phyloP scores from a whole-genome alignment of 2,329 filamentous ascomycete genomes.

The Aureobasidium sp. region DNA sequence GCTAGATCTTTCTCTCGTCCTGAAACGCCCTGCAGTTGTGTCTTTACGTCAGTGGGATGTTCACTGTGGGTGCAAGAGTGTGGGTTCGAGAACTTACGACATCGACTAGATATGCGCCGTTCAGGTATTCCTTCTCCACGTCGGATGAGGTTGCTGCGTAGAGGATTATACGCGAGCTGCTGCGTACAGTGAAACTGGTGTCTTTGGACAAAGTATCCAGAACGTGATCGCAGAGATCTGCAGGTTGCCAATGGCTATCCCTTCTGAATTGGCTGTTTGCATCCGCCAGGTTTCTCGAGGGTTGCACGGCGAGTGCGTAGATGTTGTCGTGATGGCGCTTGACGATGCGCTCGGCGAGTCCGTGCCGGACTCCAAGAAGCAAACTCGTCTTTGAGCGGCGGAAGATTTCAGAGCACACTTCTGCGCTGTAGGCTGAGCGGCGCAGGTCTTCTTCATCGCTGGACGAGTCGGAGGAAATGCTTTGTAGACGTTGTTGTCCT shows the following conservation, averaged over 20 bases:
- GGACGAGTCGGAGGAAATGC: background rate
- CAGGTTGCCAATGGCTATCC: background rate
- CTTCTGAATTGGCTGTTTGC: background rate
- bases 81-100: no score
- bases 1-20: conserved; percentile 6
- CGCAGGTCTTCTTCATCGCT: background rate
- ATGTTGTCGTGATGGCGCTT: conserved; percentile 10
- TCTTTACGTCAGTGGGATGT: background rate
- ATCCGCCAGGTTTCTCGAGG: background rate
- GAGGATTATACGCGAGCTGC: background rate
- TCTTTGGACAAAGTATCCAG: background rate
- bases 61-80: no score
- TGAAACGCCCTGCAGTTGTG: background rate
- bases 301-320: conserved; percentile 1
- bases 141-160: conserved; percentile 2
- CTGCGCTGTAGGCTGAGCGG: background rate
- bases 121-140: background rate
- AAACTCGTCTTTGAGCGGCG: background rate
- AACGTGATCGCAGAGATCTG: background rate
- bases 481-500: conserved; percentile 30
- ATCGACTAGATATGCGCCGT: conserved; percentile 6
- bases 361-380: conserved; percentile 2
- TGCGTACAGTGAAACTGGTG: background rate
- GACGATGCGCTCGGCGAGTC: conserved; percentile 1
- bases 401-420: conserved; percentile 7